These are phyloP conservation scores for Trichoderma erinaceum DNA, from an alignment of 495 filamentous ascomycete genomes.

Conservation along the genomic window DNA sequence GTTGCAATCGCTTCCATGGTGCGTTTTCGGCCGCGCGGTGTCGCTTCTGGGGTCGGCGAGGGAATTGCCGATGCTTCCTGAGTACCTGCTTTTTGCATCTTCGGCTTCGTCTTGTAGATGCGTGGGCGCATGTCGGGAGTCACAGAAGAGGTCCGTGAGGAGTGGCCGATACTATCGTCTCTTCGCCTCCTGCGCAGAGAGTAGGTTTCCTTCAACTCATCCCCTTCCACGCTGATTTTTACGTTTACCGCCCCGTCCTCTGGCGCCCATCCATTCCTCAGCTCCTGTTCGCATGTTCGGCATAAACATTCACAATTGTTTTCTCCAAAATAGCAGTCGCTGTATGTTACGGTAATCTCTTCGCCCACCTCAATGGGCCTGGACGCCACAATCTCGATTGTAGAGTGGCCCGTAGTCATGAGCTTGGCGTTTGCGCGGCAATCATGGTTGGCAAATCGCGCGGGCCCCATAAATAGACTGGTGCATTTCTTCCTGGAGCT, in stretches of 20 bases:
- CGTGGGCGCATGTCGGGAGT: constrained; percentile 44
- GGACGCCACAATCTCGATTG: constrained; percentile 78
- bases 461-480: constrained; percentile 87
- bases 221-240: constrained; percentile 43
- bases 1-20: constrained; percentile 32
- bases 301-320: constrained; percentile 96
- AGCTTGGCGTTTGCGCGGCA: constrained; percentile 88
- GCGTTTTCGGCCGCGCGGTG: constrained; percentile 29
- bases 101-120: constrained; percentile 31
- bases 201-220: constrained; percentile 30
- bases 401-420: constrained; percentile 70
- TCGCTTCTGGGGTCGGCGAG: constrained; percentile 20
- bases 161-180: constrained; percentile 33
- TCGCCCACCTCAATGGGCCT: constrained; percentile 79
- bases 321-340: constrained; percentile 91
- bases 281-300: constrained; percentile 69
- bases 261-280: constrained; percentile 73
- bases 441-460: constrained; percentile 95
- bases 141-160: constrained; percentile 42
- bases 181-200: constrained; percentile 39
- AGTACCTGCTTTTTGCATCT: constrained; percentile 21
- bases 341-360: constrained; percentile 93
- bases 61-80: constrained; percentile 17
- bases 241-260: constrained; percentile 30
- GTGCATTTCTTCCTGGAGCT: constrained; percentile 84